phyloP scores from a whole-genome alignment of 176 grass and related monocot genomes.

The Tillandsia fasciculata region DNA sequence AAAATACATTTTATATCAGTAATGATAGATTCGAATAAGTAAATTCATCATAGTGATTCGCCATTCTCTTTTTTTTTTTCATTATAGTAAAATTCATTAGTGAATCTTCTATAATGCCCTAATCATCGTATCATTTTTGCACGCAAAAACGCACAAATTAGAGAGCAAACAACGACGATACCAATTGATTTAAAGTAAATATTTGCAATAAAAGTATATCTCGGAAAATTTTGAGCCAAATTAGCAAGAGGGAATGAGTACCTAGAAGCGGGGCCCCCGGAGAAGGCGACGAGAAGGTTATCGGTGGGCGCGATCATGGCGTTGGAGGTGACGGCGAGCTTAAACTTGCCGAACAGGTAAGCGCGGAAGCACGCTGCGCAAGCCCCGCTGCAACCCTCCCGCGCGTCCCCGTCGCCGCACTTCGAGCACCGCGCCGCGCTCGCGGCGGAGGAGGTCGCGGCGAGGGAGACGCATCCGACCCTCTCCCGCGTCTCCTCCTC shows the following conservation, averaged over 20 bases:
- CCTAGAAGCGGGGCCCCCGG: constrained; percentile 80
- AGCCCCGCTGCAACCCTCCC: constrained; percentile 37
- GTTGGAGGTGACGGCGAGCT: constrained; percentile 71
- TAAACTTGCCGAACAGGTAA: constrained; percentile 79
- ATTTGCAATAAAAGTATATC: neutral
- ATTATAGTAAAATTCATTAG: no score
- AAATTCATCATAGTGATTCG: no score
- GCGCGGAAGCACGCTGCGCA: constrained; percentile 52
- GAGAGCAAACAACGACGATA: neutral
- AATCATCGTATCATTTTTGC: neutral
- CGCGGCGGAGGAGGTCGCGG: neutral
- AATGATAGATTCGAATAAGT: no score
- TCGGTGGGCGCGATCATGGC: constrained; percentile 82
- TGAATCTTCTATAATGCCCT: no score
- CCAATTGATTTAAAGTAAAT: neutral
- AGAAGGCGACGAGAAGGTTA: constrained; percentile 84
- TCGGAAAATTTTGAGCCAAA: neutral
- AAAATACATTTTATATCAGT: no score
- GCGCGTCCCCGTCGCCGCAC: constrained; percentile 36
- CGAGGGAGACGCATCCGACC: constrained; percentile 19
- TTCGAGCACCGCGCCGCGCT: constrained; percentile 37
- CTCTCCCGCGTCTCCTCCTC: constrained; percentile 20
- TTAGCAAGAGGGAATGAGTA: neutral
- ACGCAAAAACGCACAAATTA: neutral
- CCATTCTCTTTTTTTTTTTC: no score